Conservation (phyloP, 768 basidiomycete genomes). For the Coprinopsis marcescibilis region DNA sequence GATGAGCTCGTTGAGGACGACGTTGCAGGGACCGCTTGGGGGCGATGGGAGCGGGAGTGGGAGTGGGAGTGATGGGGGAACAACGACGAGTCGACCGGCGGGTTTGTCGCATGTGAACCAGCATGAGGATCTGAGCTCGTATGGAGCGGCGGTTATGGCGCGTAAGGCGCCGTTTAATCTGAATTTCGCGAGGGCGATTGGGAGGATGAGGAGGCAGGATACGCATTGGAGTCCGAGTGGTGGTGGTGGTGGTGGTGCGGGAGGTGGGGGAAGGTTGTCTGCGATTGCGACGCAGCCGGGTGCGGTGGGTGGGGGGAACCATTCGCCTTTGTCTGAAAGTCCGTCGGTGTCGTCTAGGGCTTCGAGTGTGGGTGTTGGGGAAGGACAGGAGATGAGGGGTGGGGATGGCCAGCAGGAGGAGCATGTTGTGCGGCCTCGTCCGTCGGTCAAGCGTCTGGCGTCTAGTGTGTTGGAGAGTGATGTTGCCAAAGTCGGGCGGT, state of each 20-base stretch:
- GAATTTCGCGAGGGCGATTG: constrained; percentile 38
- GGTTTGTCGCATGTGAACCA: too few relatives aligned
- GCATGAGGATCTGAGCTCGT: constrained; percentile 61
- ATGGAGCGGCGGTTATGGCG: constrained; percentile 72
- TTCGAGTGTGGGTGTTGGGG: constrained; percentile 29
- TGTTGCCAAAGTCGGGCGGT: constrained; percentile 44
- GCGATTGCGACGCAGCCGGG: too few relatives aligned
- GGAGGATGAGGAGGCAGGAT: constrained; percentile 3
- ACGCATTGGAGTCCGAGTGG: too few relatives aligned
- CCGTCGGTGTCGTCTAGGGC: constrained; percentile 19
- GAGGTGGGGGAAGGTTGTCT: too few relatives aligned
- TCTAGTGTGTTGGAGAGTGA: constrained; percentile 67
- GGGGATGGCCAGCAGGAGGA: constrained; percentile 18
- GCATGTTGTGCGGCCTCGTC: constrained; percentile 34
- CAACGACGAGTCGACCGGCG: too few relatives aligned
- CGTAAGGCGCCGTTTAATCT: constrained; percentile 55
- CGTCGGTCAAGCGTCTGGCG: constrained; percentile 68
- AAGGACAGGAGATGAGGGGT: constrained; percentile 9
- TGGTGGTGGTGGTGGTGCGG: too few relatives aligned
- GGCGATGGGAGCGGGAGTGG: not conserved
- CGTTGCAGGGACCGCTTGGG: constrained; percentile 26
- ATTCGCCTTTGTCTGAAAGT: not conserved
- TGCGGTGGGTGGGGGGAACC: not conserved
- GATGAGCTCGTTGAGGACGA: constrained; percentile 30
- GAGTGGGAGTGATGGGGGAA: not conserved